These are phyloP conservation scores for Ophiostoma montium DNA, from an alignment of 2,329 filamentous ascomycete species.

Conservation along the genomic window DNA sequence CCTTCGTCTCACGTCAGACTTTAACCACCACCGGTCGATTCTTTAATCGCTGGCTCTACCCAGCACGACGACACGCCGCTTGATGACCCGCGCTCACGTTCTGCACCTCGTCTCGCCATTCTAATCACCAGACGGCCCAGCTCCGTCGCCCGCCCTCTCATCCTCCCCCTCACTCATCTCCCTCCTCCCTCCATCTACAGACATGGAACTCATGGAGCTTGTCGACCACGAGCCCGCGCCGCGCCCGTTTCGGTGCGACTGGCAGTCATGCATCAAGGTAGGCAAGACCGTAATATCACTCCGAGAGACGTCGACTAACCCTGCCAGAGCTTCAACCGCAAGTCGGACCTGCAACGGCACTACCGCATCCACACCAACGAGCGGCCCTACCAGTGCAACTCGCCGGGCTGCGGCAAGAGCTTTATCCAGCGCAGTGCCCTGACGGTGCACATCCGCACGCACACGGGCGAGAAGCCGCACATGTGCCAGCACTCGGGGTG, in stretches of 20 bases:
- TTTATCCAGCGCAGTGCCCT: conserved; percentile 59
- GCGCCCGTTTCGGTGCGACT: conserved; percentile 50
- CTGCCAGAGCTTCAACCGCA: conserved; percentile 53
- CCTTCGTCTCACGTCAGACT: no score
- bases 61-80: no score
- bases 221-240: conserved; percentile 49
- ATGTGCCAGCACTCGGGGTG: conserved; percentile 52
- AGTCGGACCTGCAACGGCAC: conserved; percentile 56
- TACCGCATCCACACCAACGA: conserved; percentile 61
- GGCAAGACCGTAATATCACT: conserved; percentile 8
- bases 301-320: neutral
- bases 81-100: no score
- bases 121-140: neutral
- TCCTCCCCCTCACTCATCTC: no score
- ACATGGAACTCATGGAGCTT: conserved; percentile 51
- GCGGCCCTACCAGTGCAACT: conserved; percentile 48
- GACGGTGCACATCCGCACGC: conserved; percentile 56
- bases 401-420: conserved; percentile 49
- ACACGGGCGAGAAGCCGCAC: conserved; percentile 74
- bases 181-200: conserved; percentile 11
- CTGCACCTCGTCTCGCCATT: neutral
- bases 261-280: conserved; percentile 49
- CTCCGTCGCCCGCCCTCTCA: no score
- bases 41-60: no score
- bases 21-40: no score